A percentile compares a stretch with the other conserved stretches of the same genome.
These are phyloP conservation scores for Xeromyces bisporus DNA, from an alignment of 495 filamentous ascomycete genomes.

Conservation along the genomic window DNA sequence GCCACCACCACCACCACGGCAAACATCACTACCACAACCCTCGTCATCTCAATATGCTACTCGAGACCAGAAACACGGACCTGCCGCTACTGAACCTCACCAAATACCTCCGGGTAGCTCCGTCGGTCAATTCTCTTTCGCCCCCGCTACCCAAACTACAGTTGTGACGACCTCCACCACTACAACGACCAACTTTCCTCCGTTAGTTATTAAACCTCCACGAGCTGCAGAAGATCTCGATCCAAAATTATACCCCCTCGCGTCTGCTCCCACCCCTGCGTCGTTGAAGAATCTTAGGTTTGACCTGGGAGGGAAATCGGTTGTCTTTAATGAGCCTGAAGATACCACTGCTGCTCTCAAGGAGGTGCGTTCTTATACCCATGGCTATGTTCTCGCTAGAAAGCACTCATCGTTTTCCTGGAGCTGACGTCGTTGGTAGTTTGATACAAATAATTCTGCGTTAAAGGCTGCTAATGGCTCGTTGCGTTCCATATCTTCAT, in stretches of 20 bases:
- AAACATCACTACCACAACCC: slow-evolving; percentile 4
- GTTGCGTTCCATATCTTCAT: slow-evolving; percentile 31
- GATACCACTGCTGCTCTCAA: slow-evolving; percentile 35
- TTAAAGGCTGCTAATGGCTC: slow-evolving; percentile 38
- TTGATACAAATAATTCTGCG: slow-evolving; percentile 31
- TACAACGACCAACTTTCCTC: slow-evolving; percentile 78
- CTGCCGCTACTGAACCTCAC: slow-evolving; percentile 5
- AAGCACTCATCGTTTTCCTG: no score
- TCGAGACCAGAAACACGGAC: slow-evolving; percentile 19
- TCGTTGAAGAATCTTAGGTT: slow-evolving; percentile 59
- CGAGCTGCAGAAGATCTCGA: slow-evolving; percentile 59
- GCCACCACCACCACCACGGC: background rate
- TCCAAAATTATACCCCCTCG: slow-evolving; percentile 78
- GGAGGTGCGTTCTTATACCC: slow-evolving; percentile 33
- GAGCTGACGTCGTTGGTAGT: slow-evolving; percentile 13
- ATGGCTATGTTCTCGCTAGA: slow-evolving; percentile 2
- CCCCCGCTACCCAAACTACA: slow-evolving; percentile 55
- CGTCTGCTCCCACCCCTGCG: slow-evolving; percentile 59
- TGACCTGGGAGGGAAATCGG: slow-evolving; percentile 45
- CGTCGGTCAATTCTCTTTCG: slow-evolving; percentile 51
- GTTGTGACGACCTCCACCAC: slow-evolving; percentile 89
- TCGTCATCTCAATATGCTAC: slow-evolving; percentile 7
- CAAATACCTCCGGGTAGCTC: slow-evolving; percentile 14
- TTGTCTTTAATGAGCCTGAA: slow-evolving; percentile 51
- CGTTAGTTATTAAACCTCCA: slow-evolving; percentile 59